phyloP scores from a whole-genome alignment of 2,329 filamentous ascomycete species.

The Ophiostoma sp. region DNA sequence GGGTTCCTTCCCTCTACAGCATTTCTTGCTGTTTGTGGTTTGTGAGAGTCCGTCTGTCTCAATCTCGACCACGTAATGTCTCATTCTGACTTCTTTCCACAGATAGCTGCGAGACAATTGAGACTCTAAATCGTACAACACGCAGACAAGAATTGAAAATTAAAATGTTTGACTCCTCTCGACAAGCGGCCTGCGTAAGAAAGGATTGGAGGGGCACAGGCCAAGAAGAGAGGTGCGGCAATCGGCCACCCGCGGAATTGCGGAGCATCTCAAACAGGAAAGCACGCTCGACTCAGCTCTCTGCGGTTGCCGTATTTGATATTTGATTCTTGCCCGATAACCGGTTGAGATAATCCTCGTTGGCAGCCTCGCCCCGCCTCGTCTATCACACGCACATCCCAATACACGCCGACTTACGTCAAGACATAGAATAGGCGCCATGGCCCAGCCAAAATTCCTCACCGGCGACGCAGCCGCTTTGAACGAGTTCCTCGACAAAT shows the following conservation, averaged over 20 bases:
- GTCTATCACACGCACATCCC: neutral
- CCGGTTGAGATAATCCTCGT: neutral
- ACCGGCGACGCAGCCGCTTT: constrained; percentile 74
- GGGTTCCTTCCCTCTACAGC: neutral
- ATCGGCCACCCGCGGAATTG: neutral
- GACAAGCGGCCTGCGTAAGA: neutral
- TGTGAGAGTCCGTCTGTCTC: neutral
- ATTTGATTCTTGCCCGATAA: neutral
- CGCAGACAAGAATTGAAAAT: too few species aligned
- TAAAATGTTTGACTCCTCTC: neutral
- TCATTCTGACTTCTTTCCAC: too few species aligned
- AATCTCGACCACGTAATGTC: neutral
- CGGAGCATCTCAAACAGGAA: constrained; percentile 1
- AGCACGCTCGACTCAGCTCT: neutral
- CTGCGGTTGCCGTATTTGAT: neutral
- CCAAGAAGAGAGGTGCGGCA: constrained; percentile 5
- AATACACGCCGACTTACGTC: neutral
- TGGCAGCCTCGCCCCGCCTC: neutral
- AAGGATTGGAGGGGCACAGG: neutral
- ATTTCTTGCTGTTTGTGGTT: neutral
- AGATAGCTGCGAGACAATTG: too few species aligned
- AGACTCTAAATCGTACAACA: too few species aligned
- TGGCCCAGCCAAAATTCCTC: constrained; percentile 53
- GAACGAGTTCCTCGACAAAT: constrained; percentile 77
- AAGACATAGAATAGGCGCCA: neutral